phyloP scores from a whole-genome alignment of 306 rosid species.

The Lathyrus oleraceus region DNA sequence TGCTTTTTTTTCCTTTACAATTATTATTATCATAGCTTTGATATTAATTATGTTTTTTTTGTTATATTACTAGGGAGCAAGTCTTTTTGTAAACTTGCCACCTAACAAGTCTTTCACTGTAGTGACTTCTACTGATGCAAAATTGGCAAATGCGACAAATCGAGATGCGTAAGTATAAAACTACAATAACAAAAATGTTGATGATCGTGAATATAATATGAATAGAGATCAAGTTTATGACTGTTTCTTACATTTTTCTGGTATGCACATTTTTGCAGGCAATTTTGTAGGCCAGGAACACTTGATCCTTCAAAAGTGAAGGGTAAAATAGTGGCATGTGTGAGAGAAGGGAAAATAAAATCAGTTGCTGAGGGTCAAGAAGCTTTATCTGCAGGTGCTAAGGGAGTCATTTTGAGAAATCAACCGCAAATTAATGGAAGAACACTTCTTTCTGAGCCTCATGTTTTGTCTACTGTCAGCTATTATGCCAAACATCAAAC shows the following conservation, averaged over 20 bases:
- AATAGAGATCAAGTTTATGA: no score
- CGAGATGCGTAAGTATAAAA: constrained; percentile 47
- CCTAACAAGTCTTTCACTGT: constrained; percentile 45
- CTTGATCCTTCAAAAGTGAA: constrained; percentile 57
- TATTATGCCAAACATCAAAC: rapidly evolving
- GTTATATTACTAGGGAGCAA: constrained; percentile 43
- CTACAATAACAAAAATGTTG: no score
- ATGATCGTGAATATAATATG: no score
- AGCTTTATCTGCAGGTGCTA: constrained; percentile 54
- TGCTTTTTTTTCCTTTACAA: neutral
- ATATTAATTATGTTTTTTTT: constrained; percentile 4
- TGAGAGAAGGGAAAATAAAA: constrained; percentile 48
- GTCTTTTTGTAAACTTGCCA: constrained; percentile 49
- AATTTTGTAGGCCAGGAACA: constrained; percentile 42
- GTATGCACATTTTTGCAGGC: neutral
- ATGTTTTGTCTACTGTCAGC: constrained; percentile 43
- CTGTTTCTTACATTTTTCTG: neutral
- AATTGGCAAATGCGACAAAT: constrained; percentile 19
- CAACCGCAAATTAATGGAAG: constrained; percentile 26
- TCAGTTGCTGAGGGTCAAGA: constrained; percentile 42
- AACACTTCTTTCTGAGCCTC: constrained; percentile 54
- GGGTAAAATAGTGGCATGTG: constrained; percentile 57
- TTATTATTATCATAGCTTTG: neutral
- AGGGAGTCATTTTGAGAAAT: constrained; percentile 55
- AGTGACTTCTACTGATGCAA: constrained; percentile 48